phyloP scores from a whole-genome alignment of 257 asterid species.

The Nicotiana knightiana region DNA sequence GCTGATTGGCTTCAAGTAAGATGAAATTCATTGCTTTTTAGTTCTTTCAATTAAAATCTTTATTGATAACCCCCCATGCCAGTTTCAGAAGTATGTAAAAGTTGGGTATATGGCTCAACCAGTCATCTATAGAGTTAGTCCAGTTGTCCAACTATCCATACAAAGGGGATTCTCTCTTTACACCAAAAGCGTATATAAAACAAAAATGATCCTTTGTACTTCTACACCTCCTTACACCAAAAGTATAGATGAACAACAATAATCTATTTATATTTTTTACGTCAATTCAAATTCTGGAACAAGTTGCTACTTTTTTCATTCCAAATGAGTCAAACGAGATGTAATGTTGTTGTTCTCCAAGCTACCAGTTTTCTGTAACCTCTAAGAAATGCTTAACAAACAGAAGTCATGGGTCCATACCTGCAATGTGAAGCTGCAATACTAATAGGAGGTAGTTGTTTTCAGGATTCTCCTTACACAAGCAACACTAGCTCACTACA shows the following conservation, averaged over 20 bases:
- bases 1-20: slow-evolving; percentile 92
- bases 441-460: background rate
- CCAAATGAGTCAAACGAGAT: background rate
- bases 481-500: background rate
- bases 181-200: background rate
- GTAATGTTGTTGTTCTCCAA: background rate
- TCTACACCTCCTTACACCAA: background rate
- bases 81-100: background rate
- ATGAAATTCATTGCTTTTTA: background rate
- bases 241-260: background rate
- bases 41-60: background rate
- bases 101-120: background rate
- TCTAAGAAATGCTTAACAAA: background rate
- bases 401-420: background rate
- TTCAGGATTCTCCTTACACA: slow-evolving; percentile 9
- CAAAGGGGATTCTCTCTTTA: background rate
- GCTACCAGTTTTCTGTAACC: background rate
- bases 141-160: background rate
- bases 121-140: background rate
- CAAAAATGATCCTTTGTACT: slow-evolving; percentile 3
- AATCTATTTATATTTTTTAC: background rate
- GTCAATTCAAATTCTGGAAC: background rate
- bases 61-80: background rate
- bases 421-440: slow-evolving; percentile 1
- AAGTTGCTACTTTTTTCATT: background rate